Evolutionary conservation across 2,329 filamentous ascomycete genomes (phyloP).

Genomic region (Pestalotiopsis sp.): DNA sequence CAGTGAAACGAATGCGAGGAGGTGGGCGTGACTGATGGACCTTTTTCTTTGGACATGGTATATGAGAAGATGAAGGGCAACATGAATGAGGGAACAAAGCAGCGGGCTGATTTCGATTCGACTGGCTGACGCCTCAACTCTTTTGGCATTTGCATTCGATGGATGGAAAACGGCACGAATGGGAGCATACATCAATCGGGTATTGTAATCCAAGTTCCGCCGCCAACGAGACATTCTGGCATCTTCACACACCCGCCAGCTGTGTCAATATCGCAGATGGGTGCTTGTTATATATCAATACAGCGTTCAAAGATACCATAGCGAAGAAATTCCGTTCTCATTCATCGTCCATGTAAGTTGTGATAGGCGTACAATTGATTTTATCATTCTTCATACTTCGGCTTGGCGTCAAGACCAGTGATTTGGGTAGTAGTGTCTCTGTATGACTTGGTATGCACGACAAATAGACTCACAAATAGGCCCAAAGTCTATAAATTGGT

Average conservation of each 20-base stretch:
- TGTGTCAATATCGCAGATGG: neutral
- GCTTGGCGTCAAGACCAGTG: neutral
- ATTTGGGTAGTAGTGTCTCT: neutral
- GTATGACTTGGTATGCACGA: neutral
- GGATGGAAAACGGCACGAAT: neutral
- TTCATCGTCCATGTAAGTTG: neutral
- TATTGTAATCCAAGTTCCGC: neutral
- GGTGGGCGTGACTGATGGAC: slow-evolving; percentile 7
- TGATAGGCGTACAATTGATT: neutral
- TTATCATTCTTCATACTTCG: neutral
- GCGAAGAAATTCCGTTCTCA: neutral
- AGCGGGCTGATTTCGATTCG: too few relatives aligned
- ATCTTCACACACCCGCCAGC: neutral
- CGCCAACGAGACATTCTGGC: neutral
- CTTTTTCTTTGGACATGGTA: neutral
- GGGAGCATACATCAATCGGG: neutral
- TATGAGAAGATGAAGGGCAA: neutral
- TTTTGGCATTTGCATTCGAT: neutral
- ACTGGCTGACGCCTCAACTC: neutral
- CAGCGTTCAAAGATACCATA: neutral
- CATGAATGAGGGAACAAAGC: neutral
- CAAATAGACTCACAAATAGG: neutral
- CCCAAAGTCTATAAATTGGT: neutral
- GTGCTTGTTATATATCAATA: neutral
- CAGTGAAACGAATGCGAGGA: slow-evolving; percentile 14